A percentile compares a stretch with the other conserved stretches of the same genome.
Conservation (phyloP, 2,329 filamentous ascomycete genomes). For the Penicillium sp. region DNA sequence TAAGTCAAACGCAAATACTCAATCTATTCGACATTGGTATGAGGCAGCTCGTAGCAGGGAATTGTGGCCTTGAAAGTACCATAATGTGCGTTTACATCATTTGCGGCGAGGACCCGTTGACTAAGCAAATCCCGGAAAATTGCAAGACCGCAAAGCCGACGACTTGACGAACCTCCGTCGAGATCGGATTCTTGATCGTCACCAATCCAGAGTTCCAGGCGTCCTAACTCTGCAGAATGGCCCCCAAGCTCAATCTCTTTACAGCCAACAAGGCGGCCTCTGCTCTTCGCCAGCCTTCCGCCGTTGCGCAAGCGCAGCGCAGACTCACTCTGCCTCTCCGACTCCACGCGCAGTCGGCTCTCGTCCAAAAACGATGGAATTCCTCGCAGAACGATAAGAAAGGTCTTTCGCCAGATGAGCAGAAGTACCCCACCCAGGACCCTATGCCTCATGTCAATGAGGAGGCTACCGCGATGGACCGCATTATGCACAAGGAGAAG, state of each 20-base stretch:
- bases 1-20: neutral
- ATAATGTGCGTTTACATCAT: slow-evolving; percentile 7
- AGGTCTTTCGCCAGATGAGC: slow-evolving; percentile 28
- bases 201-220: neutral
- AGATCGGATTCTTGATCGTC: slow-evolving; percentile 10
- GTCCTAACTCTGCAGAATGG: slow-evolving; percentile 46
- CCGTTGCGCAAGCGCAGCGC: slow-evolving; percentile 25
- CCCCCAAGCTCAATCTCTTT: slow-evolving; percentile 57
- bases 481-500: slow-evolving; percentile 55
- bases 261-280: slow-evolving; percentile 36
- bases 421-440: slow-evolving; percentile 54
- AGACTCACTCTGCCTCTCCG: slow-evolving; percentile 27
- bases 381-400: slow-evolving; percentile 37
- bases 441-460: slow-evolving; percentile 63
- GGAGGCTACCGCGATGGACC: slow-evolving; percentile 63
- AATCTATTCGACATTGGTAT: neutral
- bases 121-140: slow-evolving; percentile 26
- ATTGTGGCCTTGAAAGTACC: neutral
- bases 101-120: slow-evolving; percentile 12
- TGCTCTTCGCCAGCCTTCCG: slow-evolving; percentile 35
- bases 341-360: slow-evolving; percentile 19
- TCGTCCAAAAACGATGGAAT: slow-evolving; percentile 36
- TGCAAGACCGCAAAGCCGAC: slow-evolving; percentile 19
- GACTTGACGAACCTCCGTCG: slow-evolving; percentile 11
- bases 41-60: neutral